Evolutionary conservation across 1,139 yeast genomes (phyloP), one percentile per base, ranked within the genome.

Genomic region (Candida sp.): DNA sequence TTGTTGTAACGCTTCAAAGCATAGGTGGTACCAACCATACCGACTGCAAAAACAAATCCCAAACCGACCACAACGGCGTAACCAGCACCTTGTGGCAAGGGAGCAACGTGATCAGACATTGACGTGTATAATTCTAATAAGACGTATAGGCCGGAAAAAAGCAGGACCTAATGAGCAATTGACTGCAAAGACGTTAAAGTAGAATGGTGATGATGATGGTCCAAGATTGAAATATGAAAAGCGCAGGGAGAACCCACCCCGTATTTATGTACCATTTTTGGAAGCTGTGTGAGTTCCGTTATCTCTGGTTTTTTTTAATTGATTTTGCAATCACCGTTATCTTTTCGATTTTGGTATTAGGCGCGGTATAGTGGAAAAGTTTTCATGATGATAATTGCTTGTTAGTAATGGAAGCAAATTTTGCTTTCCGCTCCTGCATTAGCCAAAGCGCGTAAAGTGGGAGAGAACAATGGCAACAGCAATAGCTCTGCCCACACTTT

Each of bases 21-120:
- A 55, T 72, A 81, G 0, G 97, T 90, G 51, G 90, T 85, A 46
- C 78, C 65, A 63, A 90, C 82, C 97, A 91, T 91, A 54, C 90
- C 90, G 7, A 78, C 61, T 7, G 97, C 89, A 65, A 91, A 91
- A 7, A 85, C 86, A 42, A 89, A 80, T 45, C 98, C 98, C 31
- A 92, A 78, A 23, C 98, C 98, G 22, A 90, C 87, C 23, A 92
- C 90, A 53, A 92, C 87, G 32, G 92, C 97, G 63, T 91, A 92
- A n/a, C 97, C 97, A n/a, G 89, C 93, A 45, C 90, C 87, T 66
- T 88, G 89, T 3, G 87, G 81, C 45, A 69, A 61, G 7, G 73
- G 69, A 50, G 50, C 44, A 51, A 41, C 49, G 32, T 35, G 33
- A 11, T 46, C 53, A 37, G 48, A 25, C 50, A 48, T 47, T n/a